These are phyloP conservation scores for Asparagopsis taxiformis DNA, from an alignment of 31 red algal species.

Conservation along the genomic window DNA sequence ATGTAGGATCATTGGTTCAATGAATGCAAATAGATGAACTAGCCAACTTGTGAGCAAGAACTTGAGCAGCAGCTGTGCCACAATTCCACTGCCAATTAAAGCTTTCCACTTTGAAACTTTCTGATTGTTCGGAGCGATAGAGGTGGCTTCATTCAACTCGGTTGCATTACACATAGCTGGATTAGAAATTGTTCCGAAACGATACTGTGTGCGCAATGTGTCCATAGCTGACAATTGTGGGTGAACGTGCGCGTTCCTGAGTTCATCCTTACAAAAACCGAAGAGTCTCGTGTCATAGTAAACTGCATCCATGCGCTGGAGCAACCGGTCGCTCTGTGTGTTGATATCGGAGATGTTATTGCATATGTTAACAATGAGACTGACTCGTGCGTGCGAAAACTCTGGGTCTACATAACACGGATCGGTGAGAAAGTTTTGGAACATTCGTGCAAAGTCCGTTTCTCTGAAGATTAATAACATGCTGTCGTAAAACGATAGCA, in stretches of 20 bases:
- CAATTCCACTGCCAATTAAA: conserved; percentile 12
- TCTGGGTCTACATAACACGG: conserved; percentile 58
- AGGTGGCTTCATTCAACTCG: conserved; percentile 10
- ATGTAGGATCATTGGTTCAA: conserved; percentile 20
- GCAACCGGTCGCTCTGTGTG: conserved; percentile 12
- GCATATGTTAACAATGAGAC: conserved; percentile 48
- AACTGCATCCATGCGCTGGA: conserved; percentile 48
- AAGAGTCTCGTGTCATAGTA: conserved; percentile 55
- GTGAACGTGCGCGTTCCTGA: neutral
- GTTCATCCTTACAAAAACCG: conserved; percentile 19
- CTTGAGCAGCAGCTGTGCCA: conserved; percentile 22
- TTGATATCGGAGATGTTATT: conserved; percentile 42
- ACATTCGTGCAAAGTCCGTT: conserved; percentile 53
- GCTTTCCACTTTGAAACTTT: conserved; percentile 7
- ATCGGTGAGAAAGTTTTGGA: conserved; percentile 62
- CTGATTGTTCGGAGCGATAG: conserved; percentile 2
- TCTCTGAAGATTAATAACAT: conserved; percentile 40
- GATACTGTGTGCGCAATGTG: conserved; percentile 1
- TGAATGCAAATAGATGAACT: conserved; percentile 14
- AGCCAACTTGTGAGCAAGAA: conserved; percentile 12
- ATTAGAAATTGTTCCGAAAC: neutral
- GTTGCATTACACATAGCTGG: conserved; percentile 22
- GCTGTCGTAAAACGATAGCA: conserved; percentile 41
- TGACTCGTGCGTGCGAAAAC: conserved; percentile 31
- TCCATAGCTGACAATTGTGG: conserved; percentile 13